Evolutionary conservation across 108 stramenopile species (phyloP), one percentile per base, ranked within the genome.

Genomic region (Pseudonitzschia multiseries): DNA sequence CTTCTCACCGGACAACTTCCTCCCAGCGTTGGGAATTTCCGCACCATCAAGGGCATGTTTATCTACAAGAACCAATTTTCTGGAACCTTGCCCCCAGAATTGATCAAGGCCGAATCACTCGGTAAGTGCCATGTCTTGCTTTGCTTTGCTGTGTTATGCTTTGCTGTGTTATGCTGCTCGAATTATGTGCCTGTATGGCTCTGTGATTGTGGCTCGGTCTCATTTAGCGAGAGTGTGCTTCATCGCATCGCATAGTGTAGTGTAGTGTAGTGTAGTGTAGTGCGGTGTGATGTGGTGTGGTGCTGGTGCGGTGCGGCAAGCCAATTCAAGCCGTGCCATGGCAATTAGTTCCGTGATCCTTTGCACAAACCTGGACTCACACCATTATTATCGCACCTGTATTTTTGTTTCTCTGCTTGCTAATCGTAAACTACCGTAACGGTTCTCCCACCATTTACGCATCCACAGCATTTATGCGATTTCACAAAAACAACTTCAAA

Each of bases 1-100:
- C 5, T 52, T 14, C 68, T 94, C 56, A 83, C 75, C 17, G 89
- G 89, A n/a, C 70, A 70, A 13, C 64, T 94, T 22, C 89, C 93
- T 8, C 48, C 77, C 21, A 79, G 80, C 28, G 65, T 92, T 40
- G 68, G 72, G 8, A 33, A 44, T 27, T 68, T 83, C 76, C 22
- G 63, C 15, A 73, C 53, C 50, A 50, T 79, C 24, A 69, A 70
- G 48, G 78, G 78, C 24, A 13, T 79, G 29, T 73, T 66, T 36
- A 15, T 87, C 41, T 77, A 77, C 65, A 48, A 76, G 10, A 89
- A 86, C 44, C 40, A 57, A 0, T 69, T 89, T 32, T 74, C 76
- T 15, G 85, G 81, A 22, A 44, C 77, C 2, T 54, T 86, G 14
- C 85, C 81, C 15, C 36, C 33, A 20, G 71, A 73, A 62, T 41